Evolutionary conservation across 331 rosid genomes (phyloP), one percentile per base, ranked within the genome.

Genomic region (Pyrus hybrid): DNA sequence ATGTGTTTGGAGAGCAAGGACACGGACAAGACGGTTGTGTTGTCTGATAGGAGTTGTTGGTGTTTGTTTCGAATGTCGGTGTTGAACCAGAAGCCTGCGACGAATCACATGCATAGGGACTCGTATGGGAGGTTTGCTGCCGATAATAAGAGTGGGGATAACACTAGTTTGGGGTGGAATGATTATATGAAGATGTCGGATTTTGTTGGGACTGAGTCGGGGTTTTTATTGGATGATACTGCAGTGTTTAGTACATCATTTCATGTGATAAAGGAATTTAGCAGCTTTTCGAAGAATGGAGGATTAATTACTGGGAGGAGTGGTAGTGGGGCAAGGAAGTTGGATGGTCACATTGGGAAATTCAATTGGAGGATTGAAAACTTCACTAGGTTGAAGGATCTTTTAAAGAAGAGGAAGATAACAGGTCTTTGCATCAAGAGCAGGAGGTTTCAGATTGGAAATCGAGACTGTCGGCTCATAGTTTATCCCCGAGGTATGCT

Each of bases 1-100:
- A 95, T 95, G 99, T 95, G 99, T 84, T 86, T 95, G 85, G 99
- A 95, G 84, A 95, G 99, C 74, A 95, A 95, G 91, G 99, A 95
- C 67, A 90, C 97, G 1, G 99, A 95, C 76, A 95, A 95, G 90
- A 84, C 90, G 32, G 87, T 85, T 47, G 77, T 81, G 77, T 70
- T 90, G 85, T 85, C 96, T 22, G 99, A 95, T 82, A 90, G 92
- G 88, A 95, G 99, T 76, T 92, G 99, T 73, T 95, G 99, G 99
- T 95, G 97, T 81, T 89, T 95, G 87, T 95, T 95, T 82, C 82
- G 99, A 33, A 95, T 92, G 99, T 92, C 99, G 2, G 96, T 95
- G 41, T 85, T 95, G 88, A 95, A 92, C 75, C 97, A 92, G 84
- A 95, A 88, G 86, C 97, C 97, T 0, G 96, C 93, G 49, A 85